Base-by-base conservation (phyloP, 768 basidiomycete species). In the Leccinum incarnatum region DNA sequence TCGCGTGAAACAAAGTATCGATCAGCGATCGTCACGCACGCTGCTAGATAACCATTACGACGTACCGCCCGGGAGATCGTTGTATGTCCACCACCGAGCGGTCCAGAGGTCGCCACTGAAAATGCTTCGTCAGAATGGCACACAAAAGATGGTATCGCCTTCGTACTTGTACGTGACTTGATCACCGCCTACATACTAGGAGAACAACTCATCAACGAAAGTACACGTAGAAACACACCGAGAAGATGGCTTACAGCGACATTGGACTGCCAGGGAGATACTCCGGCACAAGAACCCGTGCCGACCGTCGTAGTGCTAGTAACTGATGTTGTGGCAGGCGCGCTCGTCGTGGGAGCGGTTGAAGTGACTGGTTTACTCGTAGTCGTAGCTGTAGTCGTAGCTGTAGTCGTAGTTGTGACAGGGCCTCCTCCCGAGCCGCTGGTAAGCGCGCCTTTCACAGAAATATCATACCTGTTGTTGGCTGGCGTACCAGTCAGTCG, bases 391-490 rank as follows among this genome's bases (percentile, higher is more conserved):
- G 71, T 67, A 11, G 75, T 64, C 19, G 58, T 36, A 2, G 65
- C 19, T 8, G 17, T 5, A 2, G 8, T 42, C 17, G 61, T 49
- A 1, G 51, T 48, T 6, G 55, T 57, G 17, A 10, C 9, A 4
- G 61, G 36, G 15, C 67, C 65, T 7, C 63, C 40, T 63, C 56
- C 55, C 76, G 70, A 29, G 70, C 77, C 85, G 15, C 81, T 78
- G 11, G 70, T 69, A 23, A 88, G 75, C 29, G 82, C 79, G 57
- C 78, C 76, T 67, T 89, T 88, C 55, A 87, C 80, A 4, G 79
- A 80, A n/a, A 77, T 58, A 65, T 87, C 85, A 64, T 80, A 88
- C 17, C 82, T 79, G 48, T 73, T 73, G 65, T 89, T 88, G 21
- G 76, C 86, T 78, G 55, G 7, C 10, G 4, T 10, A n/a, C n/a